Base-by-base conservation (phyloP, 2,329 filamentous ascomycete species). In the Epichloe uncinata region DNA sequence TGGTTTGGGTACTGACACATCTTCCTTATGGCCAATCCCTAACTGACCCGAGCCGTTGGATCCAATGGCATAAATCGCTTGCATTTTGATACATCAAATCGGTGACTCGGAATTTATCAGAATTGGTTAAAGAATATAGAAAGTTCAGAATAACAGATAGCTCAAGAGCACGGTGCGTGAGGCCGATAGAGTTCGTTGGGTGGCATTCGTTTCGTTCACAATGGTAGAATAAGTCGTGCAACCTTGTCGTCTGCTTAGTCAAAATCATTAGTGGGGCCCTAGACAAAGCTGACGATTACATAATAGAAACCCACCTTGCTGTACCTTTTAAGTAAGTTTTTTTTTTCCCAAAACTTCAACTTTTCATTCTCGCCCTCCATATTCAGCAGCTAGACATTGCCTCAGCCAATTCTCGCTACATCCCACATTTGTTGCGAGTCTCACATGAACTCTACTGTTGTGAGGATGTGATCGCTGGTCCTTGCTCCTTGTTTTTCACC, bases 11-110 rank as follows among this genome's bases (percentile, higher is more conserved):
- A 78, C 70, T 1, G 82, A 83, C 45, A 86, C 79, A 58, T 89
- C 85, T 61, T 87, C 79, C 53, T 71, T 73, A 63, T 88, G 84
- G 18, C 79, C 79, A 51, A 88, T 75, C 40, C 82, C 84, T 9
- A 90, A 72, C 61, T 90, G 85, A 35, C 84, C 83, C 1, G 81
- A 87, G 42, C 84, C 82, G 59, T 90, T 90, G 4, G 86, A 90
- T 34, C 85, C 85, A 44, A 89, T 73, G 2, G 85, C 77, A 58
- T 82, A 86, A 16, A 87, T 62, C 2, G 68, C 65, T n/a, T 71
- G 63, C 74, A 80, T 67, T 41, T 42, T 33, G 15, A n/a, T 3
- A 9, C 12, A 44, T 42, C 5, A 38, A n/a, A n/a, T 18, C 12
- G 35, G 15, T 18, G 35, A 30, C 15, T 6, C 9, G 35, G 33